Conservation (phyloP, 768 basidiomycete species). For the Cantharellus cinnabarinus region DNA sequence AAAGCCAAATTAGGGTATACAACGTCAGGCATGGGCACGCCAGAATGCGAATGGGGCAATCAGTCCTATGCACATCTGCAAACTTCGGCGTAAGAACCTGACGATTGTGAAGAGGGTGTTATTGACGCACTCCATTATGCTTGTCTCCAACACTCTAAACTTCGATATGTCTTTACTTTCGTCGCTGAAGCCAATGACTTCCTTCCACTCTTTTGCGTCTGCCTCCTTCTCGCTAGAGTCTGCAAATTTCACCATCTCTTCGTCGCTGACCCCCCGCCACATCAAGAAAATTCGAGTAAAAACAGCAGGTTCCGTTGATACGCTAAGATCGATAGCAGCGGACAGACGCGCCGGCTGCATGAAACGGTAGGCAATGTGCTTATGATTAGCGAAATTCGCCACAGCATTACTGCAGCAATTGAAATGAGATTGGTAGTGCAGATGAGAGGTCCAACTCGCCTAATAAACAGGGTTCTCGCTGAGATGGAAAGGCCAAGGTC, state of each 20-base stretch:
- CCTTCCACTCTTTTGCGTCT: slow-evolving; percentile 60
- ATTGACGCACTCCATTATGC: slow-evolving; percentile 35
- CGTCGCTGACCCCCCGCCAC: slow-evolving; percentile 57
- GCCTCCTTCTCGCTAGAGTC: slow-evolving; percentile 77
- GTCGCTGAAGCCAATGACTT: slow-evolving; percentile 49
- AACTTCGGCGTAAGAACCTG: too few relatives aligned
- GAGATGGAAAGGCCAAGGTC: slow-evolving; percentile 68
- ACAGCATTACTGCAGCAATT: slow-evolving; percentile 42
- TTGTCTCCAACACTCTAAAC: slow-evolving; percentile 64
- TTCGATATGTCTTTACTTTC: slow-evolving; percentile 58
- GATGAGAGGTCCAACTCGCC: slow-evolving; percentile 24
- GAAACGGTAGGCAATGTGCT: slow-evolving; percentile 82
- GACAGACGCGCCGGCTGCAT: slow-evolving; percentile 59
- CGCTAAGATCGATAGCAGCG: slow-evolving; percentile 69
- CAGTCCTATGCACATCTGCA: too few relatives aligned
- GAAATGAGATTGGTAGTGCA: neutral
- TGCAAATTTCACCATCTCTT: slow-evolving; percentile 53
- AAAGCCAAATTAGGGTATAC: too few relatives aligned
- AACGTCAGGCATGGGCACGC: too few relatives aligned
- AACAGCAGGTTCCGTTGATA: slow-evolving; percentile 60
- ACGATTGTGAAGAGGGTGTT: neutral
- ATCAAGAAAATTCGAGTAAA: slow-evolving; percentile 76
- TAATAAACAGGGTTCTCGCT: slow-evolving; percentile 65
- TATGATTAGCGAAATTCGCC: slow-evolving; percentile 49
- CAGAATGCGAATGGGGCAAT: too few relatives aligned